A percentile compares a stretch with the other conserved stretches of the same genome.
Conservation (phyloP, 2,329 filamentous ascomycete species). For the Aspergillus thermomutatus region DNA sequence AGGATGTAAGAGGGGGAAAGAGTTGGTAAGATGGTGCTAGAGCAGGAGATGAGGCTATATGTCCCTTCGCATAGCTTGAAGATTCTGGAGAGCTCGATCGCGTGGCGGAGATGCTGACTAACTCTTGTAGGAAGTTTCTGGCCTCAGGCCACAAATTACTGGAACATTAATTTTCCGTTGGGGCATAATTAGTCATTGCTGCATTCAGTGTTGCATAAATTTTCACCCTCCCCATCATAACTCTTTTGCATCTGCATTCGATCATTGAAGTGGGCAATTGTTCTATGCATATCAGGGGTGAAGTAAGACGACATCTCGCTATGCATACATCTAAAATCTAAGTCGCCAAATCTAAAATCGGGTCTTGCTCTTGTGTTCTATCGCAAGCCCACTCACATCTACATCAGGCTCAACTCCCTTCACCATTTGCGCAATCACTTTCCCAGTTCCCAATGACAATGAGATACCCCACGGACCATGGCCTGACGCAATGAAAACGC, state of each 20-base stretch:
- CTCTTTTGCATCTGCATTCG: neutral
- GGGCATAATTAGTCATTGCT: neutral
- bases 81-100: conserved; percentile 34
- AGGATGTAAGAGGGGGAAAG: neutral
- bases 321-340: neutral
- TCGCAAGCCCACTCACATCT: conserved; percentile 54
- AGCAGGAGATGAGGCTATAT: conserved; percentile 5
- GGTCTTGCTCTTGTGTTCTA: conserved; percentile 13
- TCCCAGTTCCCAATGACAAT: conserved; percentile 64
- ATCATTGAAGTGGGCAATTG: neutral
- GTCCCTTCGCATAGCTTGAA: conserved; percentile 19
- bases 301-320: neutral
- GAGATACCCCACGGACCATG: conserved; percentile 76
- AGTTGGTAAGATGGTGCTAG: conserved; percentile 4
- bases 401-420: conserved; percentile 56
- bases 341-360: neutral
- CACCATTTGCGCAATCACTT: conserved; percentile 68
- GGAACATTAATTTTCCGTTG: neutral
- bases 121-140: conserved; percentile 12
- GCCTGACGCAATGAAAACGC: conserved; percentile 68
- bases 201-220: neutral
- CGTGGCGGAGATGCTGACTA: conserved; percentile 25
- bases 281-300: neutral
- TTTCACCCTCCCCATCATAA: neutral
- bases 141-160: conserved; percentile 16